phyloP scores from a whole-genome alignment of 306 rosid species.

The Begonia peltatifolia region DNA sequence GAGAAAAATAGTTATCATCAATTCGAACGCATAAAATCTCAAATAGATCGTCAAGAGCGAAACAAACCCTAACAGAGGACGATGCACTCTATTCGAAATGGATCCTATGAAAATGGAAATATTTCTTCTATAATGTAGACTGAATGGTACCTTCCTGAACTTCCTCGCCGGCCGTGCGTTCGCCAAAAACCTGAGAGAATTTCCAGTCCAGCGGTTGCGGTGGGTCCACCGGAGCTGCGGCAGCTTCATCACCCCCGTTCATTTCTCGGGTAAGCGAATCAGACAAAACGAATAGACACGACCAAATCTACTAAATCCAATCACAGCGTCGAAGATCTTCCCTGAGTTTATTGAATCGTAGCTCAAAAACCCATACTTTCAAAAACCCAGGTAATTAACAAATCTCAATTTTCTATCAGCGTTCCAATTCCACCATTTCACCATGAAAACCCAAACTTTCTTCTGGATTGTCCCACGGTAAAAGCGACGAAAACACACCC shows the following conservation, averaged over 20 bases:
- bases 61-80: conserved; percentile 48
- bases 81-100: conserved; percentile 26
- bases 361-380: conserved; percentile 31
- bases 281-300: conserved; percentile 21
- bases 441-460: conserved; percentile 17
- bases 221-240: conserved; percentile 76
- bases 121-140: no score
- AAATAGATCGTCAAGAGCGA: conserved; percentile 49
- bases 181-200: conserved; percentile 99
- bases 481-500: conserved; percentile 9
- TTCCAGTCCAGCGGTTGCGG: conserved; percentile 89
- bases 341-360: conserved; percentile 59
- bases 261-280: conserved; percentile 35
- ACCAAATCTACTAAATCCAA: conserved; percentile 22
- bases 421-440: conserved; percentile 68
- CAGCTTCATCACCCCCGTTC: conserved; percentile 89
- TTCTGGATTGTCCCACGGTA: conserved; percentile 10
- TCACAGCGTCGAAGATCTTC: conserved; percentile 66
- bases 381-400: conserved; percentile 16
- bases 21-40: conserved; percentile 20
- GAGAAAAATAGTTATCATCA: not conserved
- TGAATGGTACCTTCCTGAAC: conserved; percentile 82
- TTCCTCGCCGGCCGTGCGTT: conserved; percentile 95
- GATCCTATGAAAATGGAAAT: conserved; percentile 36
- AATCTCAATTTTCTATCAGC: conserved; percentile 18